phyloP scores from a whole-genome alignment of 1,284 basidiomycete genomes.

The Pterulicium gracile region DNA sequence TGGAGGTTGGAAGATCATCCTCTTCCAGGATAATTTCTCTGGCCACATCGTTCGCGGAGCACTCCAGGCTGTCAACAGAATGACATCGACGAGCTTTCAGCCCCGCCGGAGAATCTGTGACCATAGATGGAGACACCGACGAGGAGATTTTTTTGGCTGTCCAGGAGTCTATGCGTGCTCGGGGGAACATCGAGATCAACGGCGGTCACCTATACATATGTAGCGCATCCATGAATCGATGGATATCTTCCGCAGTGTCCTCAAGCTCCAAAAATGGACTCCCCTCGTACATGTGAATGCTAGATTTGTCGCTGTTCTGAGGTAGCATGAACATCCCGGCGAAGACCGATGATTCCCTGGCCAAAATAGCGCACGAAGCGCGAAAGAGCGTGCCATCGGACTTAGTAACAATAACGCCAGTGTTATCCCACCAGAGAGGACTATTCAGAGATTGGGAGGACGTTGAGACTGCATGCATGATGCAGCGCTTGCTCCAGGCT shows the following conservation, averaged over 20 bases:
- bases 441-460: no score
- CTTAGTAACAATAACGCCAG: neutral
- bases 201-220: neutral
- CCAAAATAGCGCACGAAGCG: neutral
- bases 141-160: no score
- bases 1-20: constrained; percentile 15
- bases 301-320: neutral
- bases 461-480: no score
- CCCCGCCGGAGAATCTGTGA: no score
- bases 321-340: neutral
- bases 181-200: no score
- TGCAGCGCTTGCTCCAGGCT: no score
- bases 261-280: neutral
- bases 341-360: neutral
- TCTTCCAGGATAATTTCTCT: constrained; percentile 21
- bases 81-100: no score
- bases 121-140: no score
- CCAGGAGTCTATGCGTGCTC: no score
- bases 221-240: neutral
- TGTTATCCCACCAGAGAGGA: neutral
- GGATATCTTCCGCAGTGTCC: neutral
- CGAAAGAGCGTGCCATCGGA: neutral
- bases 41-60: constrained; percentile 15
- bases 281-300: neutral
- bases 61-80: constrained; percentile 11